These are phyloP conservation scores for Penicillium malachiteum DNA, from an alignment of 495 filamentous ascomycete genomes.

Conservation along the genomic window DNA sequence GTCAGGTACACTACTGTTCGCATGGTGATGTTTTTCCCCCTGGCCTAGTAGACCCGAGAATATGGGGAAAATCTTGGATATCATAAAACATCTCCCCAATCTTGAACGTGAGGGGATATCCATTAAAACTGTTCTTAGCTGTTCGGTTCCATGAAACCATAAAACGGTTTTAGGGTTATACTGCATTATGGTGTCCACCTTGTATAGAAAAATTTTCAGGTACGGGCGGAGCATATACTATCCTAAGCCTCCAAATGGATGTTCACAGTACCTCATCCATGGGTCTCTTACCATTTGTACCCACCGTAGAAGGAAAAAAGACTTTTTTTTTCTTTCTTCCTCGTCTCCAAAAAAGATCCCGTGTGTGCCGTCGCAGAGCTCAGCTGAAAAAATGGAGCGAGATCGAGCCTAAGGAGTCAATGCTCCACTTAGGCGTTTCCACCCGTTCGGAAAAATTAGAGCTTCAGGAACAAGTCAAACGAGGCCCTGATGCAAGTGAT, in stretches of 20 bases:
- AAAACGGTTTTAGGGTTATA: constrained; percentile 3
- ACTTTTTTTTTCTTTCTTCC: constrained; percentile 8
- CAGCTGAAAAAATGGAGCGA: constrained; percentile 27
- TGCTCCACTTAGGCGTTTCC: constrained; percentile 25
- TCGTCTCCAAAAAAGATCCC: constrained; percentile 14
- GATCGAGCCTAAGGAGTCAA: constrained; percentile 36
- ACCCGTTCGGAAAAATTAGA: constrained; percentile 38
- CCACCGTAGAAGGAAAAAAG: constrained; percentile 4
- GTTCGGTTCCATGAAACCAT: constrained; percentile 2
- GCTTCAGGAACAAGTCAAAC: constrained; percentile 20
- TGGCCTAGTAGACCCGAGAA: constrained; percentile 1
- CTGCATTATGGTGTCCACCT: not conserved
- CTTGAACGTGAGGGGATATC: constrained; percentile 4
- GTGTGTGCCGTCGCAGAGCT: constrained; percentile 16
- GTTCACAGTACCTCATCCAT: constrained; percentile 21
- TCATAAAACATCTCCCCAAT: not conserved
- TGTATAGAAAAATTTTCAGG: constrained; percentile 6
- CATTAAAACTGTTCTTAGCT: not conserved
- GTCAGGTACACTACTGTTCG: no score
- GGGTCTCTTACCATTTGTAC: constrained; percentile 25
- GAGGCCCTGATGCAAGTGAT: constrained; percentile 26
- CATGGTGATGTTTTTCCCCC: not conserved
- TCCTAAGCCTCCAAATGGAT: not conserved
- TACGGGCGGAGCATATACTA: constrained; percentile 1
- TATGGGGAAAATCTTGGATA: constrained; percentile 12